Percentiles rank a stretch among this genome's conserved stretches.
Conservation (phyloP, 2,329 filamentous ascomycete genomes). For the Neofusicoccum umdonicola region DNA sequence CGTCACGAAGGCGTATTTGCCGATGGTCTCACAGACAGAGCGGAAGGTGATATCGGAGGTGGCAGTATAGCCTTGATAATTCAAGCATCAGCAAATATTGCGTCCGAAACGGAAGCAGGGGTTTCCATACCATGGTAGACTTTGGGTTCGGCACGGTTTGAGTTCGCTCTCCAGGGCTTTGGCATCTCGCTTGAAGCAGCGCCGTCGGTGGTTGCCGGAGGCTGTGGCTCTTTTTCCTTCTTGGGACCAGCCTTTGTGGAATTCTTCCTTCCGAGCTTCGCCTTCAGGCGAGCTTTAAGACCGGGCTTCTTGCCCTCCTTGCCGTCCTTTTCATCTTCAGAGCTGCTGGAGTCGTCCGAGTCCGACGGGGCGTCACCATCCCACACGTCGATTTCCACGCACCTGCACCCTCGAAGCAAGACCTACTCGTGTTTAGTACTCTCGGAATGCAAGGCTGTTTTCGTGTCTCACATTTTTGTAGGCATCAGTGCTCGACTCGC, state of each 20-base stretch:
- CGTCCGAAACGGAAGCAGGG: neutral
- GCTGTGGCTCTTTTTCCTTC: conserved; percentile 23
- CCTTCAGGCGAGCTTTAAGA: conserved; percentile 20
- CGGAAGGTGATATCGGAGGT: conserved; percentile 85
- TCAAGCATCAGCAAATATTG: neutral
- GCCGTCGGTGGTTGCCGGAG: neutral
- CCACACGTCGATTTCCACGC: conserved; percentile 95
- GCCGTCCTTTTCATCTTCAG: conserved; percentile 30
- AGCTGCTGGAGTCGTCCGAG: conserved; percentile 32
- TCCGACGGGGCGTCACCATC: conserved; percentile 60
- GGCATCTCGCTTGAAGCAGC: conserved; percentile 21
- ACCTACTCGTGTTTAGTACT: conserved; percentile 48
- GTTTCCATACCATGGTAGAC: conserved; percentile 67
- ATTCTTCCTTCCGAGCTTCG: conserved; percentile 34
- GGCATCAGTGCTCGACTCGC: conserved; percentile 71
- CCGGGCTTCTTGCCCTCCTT: conserved; percentile 22
- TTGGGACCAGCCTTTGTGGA: conserved; percentile 34
- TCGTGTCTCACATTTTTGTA: conserved; percentile 67
- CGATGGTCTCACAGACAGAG: conserved; percentile 77
- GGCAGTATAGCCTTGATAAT: conserved; percentile 62
- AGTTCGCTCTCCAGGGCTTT: conserved; percentile 33
- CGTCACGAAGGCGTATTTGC: conserved; percentile 71
- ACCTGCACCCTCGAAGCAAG: conserved; percentile 75
- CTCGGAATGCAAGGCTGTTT: neutral
- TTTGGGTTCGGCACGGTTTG: conserved; percentile 61